phyloP scores from a whole-genome alignment of 2,329 filamentous ascomycete genomes.

The Sporothrix dimorphospora region DNA sequence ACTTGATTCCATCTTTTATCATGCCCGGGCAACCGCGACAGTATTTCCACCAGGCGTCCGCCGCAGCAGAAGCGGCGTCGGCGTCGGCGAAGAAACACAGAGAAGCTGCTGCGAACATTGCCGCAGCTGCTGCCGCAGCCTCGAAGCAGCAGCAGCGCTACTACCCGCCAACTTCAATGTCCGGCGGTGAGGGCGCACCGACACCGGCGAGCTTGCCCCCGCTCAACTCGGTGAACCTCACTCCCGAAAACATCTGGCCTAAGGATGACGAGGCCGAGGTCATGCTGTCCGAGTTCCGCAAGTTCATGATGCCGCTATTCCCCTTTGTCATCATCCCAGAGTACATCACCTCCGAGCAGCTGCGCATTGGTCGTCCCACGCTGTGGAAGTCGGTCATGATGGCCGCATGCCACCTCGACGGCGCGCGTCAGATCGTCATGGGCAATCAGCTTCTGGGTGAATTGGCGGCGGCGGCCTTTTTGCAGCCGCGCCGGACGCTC shows the following conservation, averaged over 20 bases:
- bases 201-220: constrained; percentile 13
- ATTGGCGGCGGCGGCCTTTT: constrained; percentile 46
- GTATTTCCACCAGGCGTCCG: neutral
- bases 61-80: neutral
- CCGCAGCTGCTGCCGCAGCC: neutral
- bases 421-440: constrained; percentile 48
- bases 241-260: constrained; percentile 46
- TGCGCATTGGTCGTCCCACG: constrained; percentile 47
- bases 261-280: constrained; percentile 46
- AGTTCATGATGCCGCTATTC: constrained; percentile 44
- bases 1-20: neutral
- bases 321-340: constrained; percentile 52
- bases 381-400: constrained; percentile 57
- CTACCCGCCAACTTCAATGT: constrained; percentile 8
- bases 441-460: constrained; percentile 51
- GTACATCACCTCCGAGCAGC: constrained; percentile 42
- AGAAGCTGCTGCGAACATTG: neutral
- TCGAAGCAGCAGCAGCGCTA: constrained; percentile 9
- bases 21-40: neutral
- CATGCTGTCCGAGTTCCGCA: constrained; percentile 45
- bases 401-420: constrained; percentile 48
- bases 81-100: neutral
- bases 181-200: neutral
- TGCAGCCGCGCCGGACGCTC: constrained; percentile 49
- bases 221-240: neutral